These are phyloP conservation scores for Escallonia herrerae DNA, from an alignment of 129 eudicot genomes.

Conservation along the genomic window DNA sequence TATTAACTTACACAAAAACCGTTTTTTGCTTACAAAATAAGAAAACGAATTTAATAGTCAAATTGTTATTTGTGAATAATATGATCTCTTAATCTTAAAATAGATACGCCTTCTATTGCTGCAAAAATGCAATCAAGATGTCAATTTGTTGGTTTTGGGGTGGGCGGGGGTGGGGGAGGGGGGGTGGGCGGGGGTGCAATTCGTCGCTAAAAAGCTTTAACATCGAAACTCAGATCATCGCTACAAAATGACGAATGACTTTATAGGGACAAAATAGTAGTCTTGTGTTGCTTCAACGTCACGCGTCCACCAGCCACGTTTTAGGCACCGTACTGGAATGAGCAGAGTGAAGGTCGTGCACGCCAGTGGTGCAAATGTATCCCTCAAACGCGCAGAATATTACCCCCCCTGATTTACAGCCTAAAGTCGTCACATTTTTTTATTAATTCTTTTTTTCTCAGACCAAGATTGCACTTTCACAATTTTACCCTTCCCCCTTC, in stretches of 20 bases:
- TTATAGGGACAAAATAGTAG: not conserved
- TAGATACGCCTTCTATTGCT: no score
- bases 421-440: not conserved
- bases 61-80: no score
- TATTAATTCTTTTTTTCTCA: conserved; percentile 1
- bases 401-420: not conserved
- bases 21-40: no score
- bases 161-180: no score
- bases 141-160: no score
- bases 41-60: no score
- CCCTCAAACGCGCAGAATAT: conserved; percentile 18
- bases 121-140: no score
- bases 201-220: no score
- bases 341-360: conserved; percentile 8
- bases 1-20: no score
- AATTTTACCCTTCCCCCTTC: not conserved
- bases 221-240: not conserved
- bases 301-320: not conserved
- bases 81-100: no score
- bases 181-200: no score
- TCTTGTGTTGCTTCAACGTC: not conserved
- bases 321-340: conserved; percentile 13
- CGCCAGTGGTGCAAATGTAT: conserved; percentile 20
- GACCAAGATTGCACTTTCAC: not conserved
- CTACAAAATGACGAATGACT: not conserved